Conservation (phyloP, 768 basidiomycete genomes). For the Ramaria sp. region DNA sequence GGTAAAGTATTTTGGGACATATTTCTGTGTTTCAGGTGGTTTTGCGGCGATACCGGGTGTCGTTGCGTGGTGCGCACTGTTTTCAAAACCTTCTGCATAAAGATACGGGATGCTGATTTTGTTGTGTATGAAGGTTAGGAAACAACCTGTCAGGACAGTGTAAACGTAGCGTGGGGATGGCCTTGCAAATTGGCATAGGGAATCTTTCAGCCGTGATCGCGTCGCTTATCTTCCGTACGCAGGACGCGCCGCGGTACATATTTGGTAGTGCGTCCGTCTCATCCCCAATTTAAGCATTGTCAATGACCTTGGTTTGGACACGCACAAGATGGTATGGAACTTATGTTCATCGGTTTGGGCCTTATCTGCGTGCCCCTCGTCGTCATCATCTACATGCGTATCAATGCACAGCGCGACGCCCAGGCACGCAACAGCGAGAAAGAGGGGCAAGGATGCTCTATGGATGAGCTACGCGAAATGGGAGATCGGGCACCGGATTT, state of each 20-base stretch:
- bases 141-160: constrained; percentile 61
- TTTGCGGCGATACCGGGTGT: constrained; percentile 51
- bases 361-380: constrained; percentile 39
- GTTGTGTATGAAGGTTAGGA: constrained; percentile 35
- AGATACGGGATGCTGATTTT: not conserved
- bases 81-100: no score
- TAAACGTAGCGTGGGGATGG: constrained; percentile 60
- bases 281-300: not conserved
- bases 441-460: constrained; percentile 9
- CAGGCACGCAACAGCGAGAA: not conserved
- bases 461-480: constrained; percentile 25
- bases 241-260: constrained; percentile 49
- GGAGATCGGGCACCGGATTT: constrained; percentile 59
- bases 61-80: constrained; percentile 40
- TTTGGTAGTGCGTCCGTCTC: constrained; percentile 37
- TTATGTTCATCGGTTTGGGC: constrained; percentile 62
- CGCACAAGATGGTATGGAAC: constrained; percentile 41
- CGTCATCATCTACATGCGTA: constrained; percentile 38
- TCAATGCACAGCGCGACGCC: constrained; percentile 43
- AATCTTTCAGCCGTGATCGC: constrained; percentile 58
- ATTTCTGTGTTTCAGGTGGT: constrained; percentile 51
- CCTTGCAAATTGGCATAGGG: constrained; percentile 55
- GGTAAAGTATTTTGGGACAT: constrained; percentile 64
- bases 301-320: not conserved
- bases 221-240: constrained; percentile 46